Evolutionary conservation across 2,329 filamentous ascomycete genomes (phyloP), one percentile per base, ranked within the genome.

Genomic region (Bipolaris cookei): DNA sequence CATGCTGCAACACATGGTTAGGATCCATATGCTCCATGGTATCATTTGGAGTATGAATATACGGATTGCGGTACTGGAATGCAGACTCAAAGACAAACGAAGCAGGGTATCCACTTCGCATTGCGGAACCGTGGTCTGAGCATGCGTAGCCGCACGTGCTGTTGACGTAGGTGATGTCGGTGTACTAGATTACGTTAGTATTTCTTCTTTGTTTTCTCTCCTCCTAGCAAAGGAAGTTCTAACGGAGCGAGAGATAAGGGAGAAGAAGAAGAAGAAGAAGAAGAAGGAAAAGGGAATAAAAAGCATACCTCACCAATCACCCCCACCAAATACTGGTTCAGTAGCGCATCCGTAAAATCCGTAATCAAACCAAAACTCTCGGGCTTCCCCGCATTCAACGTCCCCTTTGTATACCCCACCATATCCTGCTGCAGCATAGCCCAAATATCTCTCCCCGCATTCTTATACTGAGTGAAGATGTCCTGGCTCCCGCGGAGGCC

Each of bases 351-450:
- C 28, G 97, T 93, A 69, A 84, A 97, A 77, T 98, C 94, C 1
- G 90, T 92, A 69, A 97, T 96, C 37, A 97, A 90, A 23, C 93
- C 94, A 6, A 97, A 90, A 43, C 86, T 88, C 82, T 97, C 93
- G 5, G 86, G 83, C 76, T 90, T 82, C 44, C 49, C 49, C 10
- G 49, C 49, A 10, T 51, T 8, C 20, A 51, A 3, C 28, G 48
- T 51, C 4, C 13, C 48, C 74, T 92, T 86, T 1, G 91, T 84
- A 73, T 89, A 97, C 6, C 94, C 94, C 1, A 69, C 70, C 94
- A 97, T 97, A 77, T 98, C 94, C 78, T 98, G 94, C 80, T 97
- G 93, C 54, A 98, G 84, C 93, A 98, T 97, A 21, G 93, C 93
- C 80, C 93, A 95, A 75, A 97, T 84, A 62, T 92, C 87, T 30